phyloP scores from a whole-genome alignment of 495 filamentous ascomycete species.

The Peziza echinospora region DNA sequence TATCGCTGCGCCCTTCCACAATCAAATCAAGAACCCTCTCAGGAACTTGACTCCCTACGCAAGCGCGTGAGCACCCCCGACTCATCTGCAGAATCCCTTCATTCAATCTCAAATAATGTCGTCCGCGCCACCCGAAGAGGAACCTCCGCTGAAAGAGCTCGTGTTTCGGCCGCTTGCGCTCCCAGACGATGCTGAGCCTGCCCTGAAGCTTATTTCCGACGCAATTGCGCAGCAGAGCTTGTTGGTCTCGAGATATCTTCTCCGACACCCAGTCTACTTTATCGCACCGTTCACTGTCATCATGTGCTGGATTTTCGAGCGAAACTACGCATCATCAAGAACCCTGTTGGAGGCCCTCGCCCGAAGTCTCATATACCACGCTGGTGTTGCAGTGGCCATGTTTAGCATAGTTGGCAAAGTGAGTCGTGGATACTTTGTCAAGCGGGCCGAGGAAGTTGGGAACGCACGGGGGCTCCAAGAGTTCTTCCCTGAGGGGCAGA shows the following conservation, averaged over 20 bases:
- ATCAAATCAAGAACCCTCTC: background rate
- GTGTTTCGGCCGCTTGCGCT: constrained; percentile 11
- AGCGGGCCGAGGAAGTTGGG: constrained; percentile 33
- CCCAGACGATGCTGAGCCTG: constrained; percentile 22
- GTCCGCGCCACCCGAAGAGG: background rate
- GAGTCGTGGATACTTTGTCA: constrained; percentile 27
- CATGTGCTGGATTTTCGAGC: constrained; percentile 20
- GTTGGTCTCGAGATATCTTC: constrained; percentile 27
- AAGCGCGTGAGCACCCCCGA: background rate
- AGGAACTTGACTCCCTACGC: background rate
- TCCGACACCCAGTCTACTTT: constrained; percentile 28
- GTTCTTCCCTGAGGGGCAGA: constrained; percentile 19
- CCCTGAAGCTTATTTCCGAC: constrained; percentile 33
- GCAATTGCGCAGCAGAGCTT: constrained; percentile 44
- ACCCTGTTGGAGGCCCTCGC: constrained; percentile 12
- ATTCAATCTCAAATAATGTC: no score
- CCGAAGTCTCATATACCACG: constrained; percentile 23
- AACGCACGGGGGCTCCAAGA: constrained; percentile 25
- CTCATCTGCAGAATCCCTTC: no score
- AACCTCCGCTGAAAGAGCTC: constrained; percentile 1
- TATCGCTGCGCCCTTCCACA: background rate
- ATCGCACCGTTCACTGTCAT: constrained; percentile 22
- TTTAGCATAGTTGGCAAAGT: constrained; percentile 23
- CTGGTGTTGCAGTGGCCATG: constrained; percentile 26
- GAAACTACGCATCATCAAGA: constrained; percentile 16